phyloP scores from a whole-genome alignment of 352 stramenopile species.

The Stephanocyclus meneghinianus region DNA sequence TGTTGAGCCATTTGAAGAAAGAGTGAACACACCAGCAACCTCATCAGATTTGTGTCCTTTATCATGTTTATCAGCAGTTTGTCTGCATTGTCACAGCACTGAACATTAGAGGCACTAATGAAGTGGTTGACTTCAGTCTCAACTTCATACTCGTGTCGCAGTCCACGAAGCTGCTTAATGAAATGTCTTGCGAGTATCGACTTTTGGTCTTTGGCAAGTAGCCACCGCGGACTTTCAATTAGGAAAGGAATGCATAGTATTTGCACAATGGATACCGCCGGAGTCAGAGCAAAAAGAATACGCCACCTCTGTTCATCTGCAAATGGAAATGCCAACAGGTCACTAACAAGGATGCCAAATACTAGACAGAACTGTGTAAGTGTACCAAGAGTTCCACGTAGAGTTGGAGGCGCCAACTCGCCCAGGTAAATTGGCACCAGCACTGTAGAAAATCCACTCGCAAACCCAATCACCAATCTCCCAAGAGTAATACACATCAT shows the following conservation, averaged over 20 bases:
- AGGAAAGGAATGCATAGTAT: slow-evolving; percentile 56
- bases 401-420: slow-evolving; percentile 75
- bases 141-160: slow-evolving; percentile 82
- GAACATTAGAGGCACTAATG: slow-evolving; percentile 63
- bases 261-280: slow-evolving; percentile 57
- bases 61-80: slow-evolving; percentile 63
- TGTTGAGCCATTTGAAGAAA: slow-evolving; percentile 85
- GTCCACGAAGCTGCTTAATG: slow-evolving; percentile 83
- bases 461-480: slow-evolving; percentile 85
- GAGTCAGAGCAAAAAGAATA: slow-evolving; percentile 80
- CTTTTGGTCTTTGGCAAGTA: slow-evolving; percentile 69
- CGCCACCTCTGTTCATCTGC: slow-evolving; percentile 72
- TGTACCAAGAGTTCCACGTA: slow-evolving; percentile 85
- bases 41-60: slow-evolving; percentile 50
- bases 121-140: slow-evolving; percentile 83
- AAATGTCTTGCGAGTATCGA: slow-evolving; percentile 71
- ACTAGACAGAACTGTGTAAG: slow-evolving; percentile 86
- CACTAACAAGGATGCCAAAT: slow-evolving; percentile 83
- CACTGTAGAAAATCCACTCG: slow-evolving; percentile 81
- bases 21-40: slow-evolving; percentile 63
- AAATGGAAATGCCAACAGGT: slow-evolving; percentile 84
- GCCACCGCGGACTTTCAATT: slow-evolving; percentile 79
- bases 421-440: slow-evolving; percentile 88
- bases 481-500: slow-evolving; percentile 80
- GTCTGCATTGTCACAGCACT: slow-evolving; percentile 53